Evolutionary conservation across 176 grass and related monocot genomes (phyloP).

Genomic region (Avena sativa): DNA sequence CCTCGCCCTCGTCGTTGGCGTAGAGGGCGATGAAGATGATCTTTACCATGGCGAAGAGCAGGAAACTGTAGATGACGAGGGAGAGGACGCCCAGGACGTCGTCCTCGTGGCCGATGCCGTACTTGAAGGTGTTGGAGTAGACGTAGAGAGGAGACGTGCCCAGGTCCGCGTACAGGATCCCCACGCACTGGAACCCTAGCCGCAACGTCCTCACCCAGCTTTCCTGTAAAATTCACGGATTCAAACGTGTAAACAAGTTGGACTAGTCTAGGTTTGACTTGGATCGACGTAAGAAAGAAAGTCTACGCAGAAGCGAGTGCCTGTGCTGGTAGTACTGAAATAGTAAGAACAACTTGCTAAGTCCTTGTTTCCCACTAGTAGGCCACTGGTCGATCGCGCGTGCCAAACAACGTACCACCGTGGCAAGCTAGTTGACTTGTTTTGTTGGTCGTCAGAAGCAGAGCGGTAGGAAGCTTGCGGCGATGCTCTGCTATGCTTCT

Average conservation of each 20-base stretch:
- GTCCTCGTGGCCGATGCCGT: constrained; percentile 37
- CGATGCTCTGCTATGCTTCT: background rate
- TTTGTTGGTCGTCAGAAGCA: background rate
- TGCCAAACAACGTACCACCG: background rate
- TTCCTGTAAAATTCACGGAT: constrained; percentile 31
- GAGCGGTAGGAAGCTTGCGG: background rate
- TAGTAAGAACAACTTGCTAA: background rate
- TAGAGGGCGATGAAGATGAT: constrained; percentile 68
- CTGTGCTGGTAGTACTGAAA: background rate
- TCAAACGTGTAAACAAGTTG: background rate
- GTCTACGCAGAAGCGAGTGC: background rate
- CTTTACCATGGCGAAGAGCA: constrained; percentile 67
- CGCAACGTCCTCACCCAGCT: constrained; percentile 52
- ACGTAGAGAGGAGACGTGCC: constrained; percentile 74
- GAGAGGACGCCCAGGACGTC: constrained; percentile 71
- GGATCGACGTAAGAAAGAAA: background rate
- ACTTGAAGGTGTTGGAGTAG: constrained; percentile 64
- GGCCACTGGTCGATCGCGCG: background rate
- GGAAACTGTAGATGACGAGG: constrained; percentile 68
- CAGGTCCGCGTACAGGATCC: constrained; percentile 68
- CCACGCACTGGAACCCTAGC: constrained; percentile 73
- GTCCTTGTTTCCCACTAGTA: background rate
- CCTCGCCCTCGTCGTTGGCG: constrained; percentile 74
- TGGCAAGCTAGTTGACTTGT: background rate
- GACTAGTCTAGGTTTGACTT: background rate